Conservation (phyloP, 805 yeast species). For the Kurtzmaniella fragi region DNA sequence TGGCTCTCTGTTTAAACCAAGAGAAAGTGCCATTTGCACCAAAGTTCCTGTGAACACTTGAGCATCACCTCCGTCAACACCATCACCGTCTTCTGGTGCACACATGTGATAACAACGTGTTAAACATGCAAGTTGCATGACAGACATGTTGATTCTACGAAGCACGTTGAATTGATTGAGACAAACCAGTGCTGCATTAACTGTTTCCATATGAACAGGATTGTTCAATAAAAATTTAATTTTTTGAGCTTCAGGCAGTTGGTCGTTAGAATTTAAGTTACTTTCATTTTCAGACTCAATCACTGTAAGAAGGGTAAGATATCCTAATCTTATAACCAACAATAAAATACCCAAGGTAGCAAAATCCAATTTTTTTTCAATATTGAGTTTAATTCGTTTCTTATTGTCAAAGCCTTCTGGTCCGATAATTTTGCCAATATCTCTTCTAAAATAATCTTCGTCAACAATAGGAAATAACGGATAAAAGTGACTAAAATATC, state of each 20-base stretch:
- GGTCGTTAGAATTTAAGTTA: conserved; percentile 17
- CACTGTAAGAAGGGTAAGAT: conserved; percentile 29
- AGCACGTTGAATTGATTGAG: conserved; percentile 30
- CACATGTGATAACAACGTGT: conserved; percentile 45
- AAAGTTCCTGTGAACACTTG: conserved; percentile 52
- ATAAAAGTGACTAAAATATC: conserved; percentile 39
- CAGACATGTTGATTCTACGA: conserved; percentile 40
- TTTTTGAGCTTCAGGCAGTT: conserved; percentile 19
- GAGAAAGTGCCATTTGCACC: conserved; percentile 60
- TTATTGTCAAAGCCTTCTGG: conserved; percentile 12
- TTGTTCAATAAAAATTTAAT: conserved; percentile 21
- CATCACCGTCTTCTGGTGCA: conserved; percentile 54
- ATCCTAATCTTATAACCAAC: conserved; percentile 27
- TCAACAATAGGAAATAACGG: conserved; percentile 43
- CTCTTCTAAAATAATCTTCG: conserved; percentile 23
- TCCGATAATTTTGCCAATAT: conserved; percentile 38
- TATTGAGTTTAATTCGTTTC: conserved; percentile 10
- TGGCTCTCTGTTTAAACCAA: conserved; percentile 70
- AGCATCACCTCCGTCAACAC: conserved; percentile 53
- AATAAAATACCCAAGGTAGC: conserved; percentile 29
- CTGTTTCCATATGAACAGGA: conserved; percentile 26
- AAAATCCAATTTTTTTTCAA: conserved; percentile 25
- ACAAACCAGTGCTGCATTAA: conserved; percentile 28
- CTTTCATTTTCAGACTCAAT: conserved; percentile 21
- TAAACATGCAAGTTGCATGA: conserved; percentile 51